phyloP scores from a whole-genome alignment of 108 stramenopile species.

The Nannochloropsis salina region DNA sequence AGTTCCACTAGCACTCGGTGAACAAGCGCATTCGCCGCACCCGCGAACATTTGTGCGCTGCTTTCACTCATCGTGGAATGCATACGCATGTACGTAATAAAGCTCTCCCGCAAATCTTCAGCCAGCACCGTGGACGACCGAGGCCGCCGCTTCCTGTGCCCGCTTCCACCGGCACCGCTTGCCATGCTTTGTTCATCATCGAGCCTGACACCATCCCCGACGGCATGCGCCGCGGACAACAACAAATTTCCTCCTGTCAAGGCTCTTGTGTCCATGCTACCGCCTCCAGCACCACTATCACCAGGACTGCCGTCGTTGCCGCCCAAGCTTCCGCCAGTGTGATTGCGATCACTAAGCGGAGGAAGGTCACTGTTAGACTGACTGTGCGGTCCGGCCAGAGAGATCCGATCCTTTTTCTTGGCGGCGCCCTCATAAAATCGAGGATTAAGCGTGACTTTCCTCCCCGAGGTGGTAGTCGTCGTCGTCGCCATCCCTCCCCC shows the following conservation, averaged over 20 bases:
- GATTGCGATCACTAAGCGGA: not conserved
- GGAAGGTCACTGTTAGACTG: not conserved
- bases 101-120: not conserved
- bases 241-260: not conserved
- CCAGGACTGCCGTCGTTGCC: not conserved
- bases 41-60: not conserved
- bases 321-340: too few species aligned
- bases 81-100: not conserved
- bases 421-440: not conserved
- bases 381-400: not conserved
- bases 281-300: not conserved
- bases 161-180: not conserved
- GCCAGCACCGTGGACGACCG: not conserved
- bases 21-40: not conserved
- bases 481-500: not conserved
- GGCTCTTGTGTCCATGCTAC: not conserved
- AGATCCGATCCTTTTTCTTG: not conserved
- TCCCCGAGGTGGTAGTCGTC: not conserved
- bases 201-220: not conserved
- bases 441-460: not conserved
- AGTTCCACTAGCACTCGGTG: not conserved
- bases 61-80: not conserved
- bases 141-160: not conserved
- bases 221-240: not conserved
- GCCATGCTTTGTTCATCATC: conserved; percentile 8